These are phyloP conservation scores for Solanum neorickii DNA, from an alignment of 257 asterid genomes.

Conservation along the genomic window DNA sequence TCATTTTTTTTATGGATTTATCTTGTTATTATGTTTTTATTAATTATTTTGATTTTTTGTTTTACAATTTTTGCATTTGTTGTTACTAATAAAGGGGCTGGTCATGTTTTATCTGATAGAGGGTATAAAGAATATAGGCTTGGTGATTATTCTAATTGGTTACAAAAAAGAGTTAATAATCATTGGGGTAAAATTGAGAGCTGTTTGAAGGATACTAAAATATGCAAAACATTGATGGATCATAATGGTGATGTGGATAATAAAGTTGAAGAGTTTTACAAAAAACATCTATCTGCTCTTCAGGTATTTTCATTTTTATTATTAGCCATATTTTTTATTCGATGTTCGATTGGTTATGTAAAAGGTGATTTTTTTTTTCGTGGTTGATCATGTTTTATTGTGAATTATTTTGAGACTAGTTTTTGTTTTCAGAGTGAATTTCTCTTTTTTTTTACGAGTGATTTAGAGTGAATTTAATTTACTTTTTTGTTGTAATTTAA, in stretches of 20 bases:
- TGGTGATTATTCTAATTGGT: conserved; percentile 73
- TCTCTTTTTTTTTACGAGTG: too few species aligned
- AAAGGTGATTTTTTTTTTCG: too few species aligned
- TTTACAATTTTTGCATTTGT: conserved; percentile 88
- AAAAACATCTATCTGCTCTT: conserved; percentile 49
- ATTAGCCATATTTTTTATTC: background rate
- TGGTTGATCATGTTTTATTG: background rate
- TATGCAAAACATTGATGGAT: conserved; percentile 45
- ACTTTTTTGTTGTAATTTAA: too few species aligned
- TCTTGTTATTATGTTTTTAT: conserved; percentile 61
- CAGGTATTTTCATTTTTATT: conserved; percentile 29
- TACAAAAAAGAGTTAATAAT: conserved; percentile 58
- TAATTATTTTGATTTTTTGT: conserved; percentile 52
- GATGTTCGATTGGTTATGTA: background rate
- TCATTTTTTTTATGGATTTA: conserved; percentile 76
- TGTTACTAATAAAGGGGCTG: conserved; percentile 85
- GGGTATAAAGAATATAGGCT: conserved; percentile 83
- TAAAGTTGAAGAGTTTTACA: conserved; percentile 19
- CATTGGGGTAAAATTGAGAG: conserved; percentile 59
- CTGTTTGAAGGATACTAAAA: conserved; percentile 53
- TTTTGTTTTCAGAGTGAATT: background rate
- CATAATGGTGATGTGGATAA: conserved; percentile 9
- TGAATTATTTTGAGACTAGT: too few species aligned
- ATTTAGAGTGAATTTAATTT: too few species aligned
- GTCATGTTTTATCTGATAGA: conserved; percentile 36